Conservation (phyloP, 2,329 filamentous ascomycete genomes). For the Aurifilum marmelostoma region DNA sequence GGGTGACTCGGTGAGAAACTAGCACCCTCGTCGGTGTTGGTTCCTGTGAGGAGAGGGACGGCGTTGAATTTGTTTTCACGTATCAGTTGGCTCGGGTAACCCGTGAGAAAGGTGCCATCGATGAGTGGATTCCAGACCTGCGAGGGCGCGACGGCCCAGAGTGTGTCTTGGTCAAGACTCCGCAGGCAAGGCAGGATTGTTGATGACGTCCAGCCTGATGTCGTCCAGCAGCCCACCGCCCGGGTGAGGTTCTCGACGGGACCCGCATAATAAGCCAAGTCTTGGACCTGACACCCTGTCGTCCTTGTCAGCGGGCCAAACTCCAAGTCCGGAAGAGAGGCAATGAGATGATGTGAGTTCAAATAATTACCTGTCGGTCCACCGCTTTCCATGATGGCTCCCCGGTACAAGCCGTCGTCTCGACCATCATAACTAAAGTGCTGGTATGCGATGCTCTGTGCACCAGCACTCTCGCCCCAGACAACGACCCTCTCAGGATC, state of each 20-base stretch:
- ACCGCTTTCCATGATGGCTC: slow-evolving; percentile 58
- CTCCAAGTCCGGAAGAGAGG: neutral
- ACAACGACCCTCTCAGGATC: slow-evolving; percentile 50
- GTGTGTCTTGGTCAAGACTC: slow-evolving; percentile 36
- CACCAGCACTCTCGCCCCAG: slow-evolving; percentile 53
- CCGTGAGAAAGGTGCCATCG: slow-evolving; percentile 52
- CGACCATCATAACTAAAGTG: slow-evolving; percentile 59
- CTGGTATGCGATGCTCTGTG: slow-evolving; percentile 49
- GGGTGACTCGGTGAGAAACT: slow-evolving; percentile 44
- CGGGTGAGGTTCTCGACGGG: slow-evolving; percentile 42
- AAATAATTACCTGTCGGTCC: slow-evolving; percentile 35
- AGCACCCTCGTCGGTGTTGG: slow-evolving; percentile 54
- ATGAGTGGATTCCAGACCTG: slow-evolving; percentile 48
- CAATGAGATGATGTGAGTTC: neutral
- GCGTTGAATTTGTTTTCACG: slow-evolving; percentile 45
- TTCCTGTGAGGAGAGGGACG: slow-evolving; percentile 50
- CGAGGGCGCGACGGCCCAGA: slow-evolving; percentile 42
- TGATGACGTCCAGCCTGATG: slow-evolving; percentile 28
- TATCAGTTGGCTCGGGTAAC: slow-evolving; percentile 50
- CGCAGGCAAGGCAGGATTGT: slow-evolving; percentile 45
- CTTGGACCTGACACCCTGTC: slow-evolving; percentile 33
- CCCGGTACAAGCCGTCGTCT: slow-evolving; percentile 58
- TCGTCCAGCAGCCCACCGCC: slow-evolving; percentile 41
- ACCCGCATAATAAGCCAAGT: slow-evolving; percentile 40
- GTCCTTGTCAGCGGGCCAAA: neutral